These are phyloP conservation scores for Arxiozyma slooffiae DNA, from an alignment of 1,139 yeast species.

Conservation along the genomic window DNA sequence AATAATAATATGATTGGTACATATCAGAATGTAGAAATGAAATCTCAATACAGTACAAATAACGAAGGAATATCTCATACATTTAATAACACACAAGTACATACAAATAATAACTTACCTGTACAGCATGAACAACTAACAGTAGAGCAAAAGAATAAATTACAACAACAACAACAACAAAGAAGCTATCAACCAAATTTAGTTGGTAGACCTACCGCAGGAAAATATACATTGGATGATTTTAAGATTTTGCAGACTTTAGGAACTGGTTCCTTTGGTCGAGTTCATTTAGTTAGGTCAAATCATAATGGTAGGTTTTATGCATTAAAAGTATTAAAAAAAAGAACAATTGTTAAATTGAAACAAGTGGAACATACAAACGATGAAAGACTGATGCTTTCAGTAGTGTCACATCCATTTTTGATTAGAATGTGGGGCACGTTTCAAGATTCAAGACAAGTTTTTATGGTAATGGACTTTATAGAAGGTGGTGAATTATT, in stretches of 20 bases:
- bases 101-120: too few relatives aligned
- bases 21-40: too few relatives aligned
- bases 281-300: conserved; percentile 85
- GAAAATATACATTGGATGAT: conserved; percentile 58
- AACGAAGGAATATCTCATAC: too few relatives aligned
- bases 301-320: conserved; percentile 88
- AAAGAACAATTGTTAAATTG: conserved; percentile 83
- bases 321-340: conserved; percentile 85
- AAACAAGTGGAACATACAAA: conserved; percentile 95
- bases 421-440: conserved; percentile 97
- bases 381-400: conserved; percentile 88
- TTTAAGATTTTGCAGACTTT: conserved; percentile 84
- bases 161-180: conserved; percentile 3
- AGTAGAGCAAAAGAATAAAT: conserved; percentile 1
- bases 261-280: conserved; percentile 95
- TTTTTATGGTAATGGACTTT: conserved; percentile 96
- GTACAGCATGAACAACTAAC: too few relatives aligned
- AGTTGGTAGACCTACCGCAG: conserved; percentile 7
- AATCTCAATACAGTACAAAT: too few relatives aligned
- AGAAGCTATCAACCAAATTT: conserved; percentile 2
- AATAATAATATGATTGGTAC: too few relatives aligned
- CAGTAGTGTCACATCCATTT: conserved; percentile 86
- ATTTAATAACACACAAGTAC: too few relatives aligned
- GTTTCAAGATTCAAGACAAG: conserved; percentile 76
- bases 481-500: conserved; percentile 96